These are phyloP conservation scores for Neurospora pannonica DNA, from an alignment of 495 filamentous ascomycete genomes.

Conservation along the genomic window DNA sequence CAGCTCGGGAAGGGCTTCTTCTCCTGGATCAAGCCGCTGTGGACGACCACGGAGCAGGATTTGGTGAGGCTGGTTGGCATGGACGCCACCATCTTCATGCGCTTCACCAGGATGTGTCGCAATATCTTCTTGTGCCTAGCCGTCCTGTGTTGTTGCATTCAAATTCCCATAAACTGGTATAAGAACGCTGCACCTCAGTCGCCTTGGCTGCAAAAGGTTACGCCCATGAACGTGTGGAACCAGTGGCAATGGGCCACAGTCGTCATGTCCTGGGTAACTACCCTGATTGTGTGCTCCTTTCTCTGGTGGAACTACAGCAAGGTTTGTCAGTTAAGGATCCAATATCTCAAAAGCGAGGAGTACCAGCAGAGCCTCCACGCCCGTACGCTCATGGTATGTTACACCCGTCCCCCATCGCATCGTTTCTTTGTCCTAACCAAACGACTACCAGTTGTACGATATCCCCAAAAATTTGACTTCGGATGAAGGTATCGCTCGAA, in stretches of 20 bases:
- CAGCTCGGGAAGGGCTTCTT: conserved; percentile 75
- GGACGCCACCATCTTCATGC: conserved; percentile 83
- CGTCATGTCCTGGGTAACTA: conserved; percentile 67
- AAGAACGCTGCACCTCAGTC: conserved; percentile 39
- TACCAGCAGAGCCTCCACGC: conserved; percentile 85
- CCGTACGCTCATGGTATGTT: conserved; percentile 72
- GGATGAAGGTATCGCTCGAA: conserved; percentile 76
- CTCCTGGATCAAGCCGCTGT: conserved; percentile 72
- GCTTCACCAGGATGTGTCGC: conserved; percentile 84
- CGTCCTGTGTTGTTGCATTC: conserved; percentile 63
- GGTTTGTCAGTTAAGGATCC: conserved; percentile 57
- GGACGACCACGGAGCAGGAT: conserved; percentile 63
- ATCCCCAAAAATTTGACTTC: conserved; percentile 62
- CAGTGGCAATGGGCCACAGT: conserved; percentile 71
- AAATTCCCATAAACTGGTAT: conserved; percentile 76
- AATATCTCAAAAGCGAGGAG: conserved; percentile 79
- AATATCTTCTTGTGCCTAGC: conserved; percentile 73
- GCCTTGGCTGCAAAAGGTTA: conserved; percentile 43
- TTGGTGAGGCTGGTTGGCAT: conserved; percentile 72
- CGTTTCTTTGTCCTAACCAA: conserved; percentile 9
- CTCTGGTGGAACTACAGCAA: conserved; percentile 84
- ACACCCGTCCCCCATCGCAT: background rate
- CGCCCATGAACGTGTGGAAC: conserved; percentile 47
- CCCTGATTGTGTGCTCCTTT: conserved; percentile 65
- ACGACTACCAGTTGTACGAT: conserved; percentile 58